Evolutionary conservation across 2,329 filamentous ascomycete genomes (phyloP), one percentile per base, ranked within the genome.

Genomic region (Pseudogymnoascus sp.): DNA sequence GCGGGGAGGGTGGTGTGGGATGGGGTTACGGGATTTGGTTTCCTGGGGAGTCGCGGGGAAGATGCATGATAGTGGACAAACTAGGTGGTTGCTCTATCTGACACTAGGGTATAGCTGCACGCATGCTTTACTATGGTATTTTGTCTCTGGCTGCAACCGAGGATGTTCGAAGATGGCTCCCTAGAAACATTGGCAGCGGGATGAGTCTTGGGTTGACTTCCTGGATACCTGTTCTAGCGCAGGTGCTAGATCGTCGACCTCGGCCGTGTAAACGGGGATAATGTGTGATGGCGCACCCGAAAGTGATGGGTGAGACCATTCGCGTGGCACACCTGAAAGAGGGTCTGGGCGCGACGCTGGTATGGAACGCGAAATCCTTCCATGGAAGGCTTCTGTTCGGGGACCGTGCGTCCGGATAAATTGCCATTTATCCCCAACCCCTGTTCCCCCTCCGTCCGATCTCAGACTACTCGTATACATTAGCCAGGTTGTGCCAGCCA

Each of bases 191-290:
- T 54, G n/a, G 47, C 26, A 54, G n/a, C n/a, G n/a, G n/a, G n/a
- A 54, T 54, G 47, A 13, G 47, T 54, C 21, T 13, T 54, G 29
- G 47, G 26, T 17, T 33, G 29, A 17, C 29, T 54, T 54, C 47
- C 47, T 54, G 9, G 47, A 33, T 11, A 33, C 26, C 4, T 9
- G 29, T 54, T 54, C 47, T 54, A 50, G 44, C 26, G 47, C 29
- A 17, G 9, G 26, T 54, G 5, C 26, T 54, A 54, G 26, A n/a
- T 50, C 47, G n/a, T 54, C 26, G n/a, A 4, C 47, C 4, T 54
- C 47, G 29, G 47, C 26, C 47, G 26, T 54, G 47, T 54, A 54
- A 54, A 54, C 29, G 47, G 47, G 47, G 47, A 54, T 54, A 54
- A 54, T 33, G 0, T 54, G 29, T 17, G 47, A 54, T 54, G 7